Base-by-base conservation (phyloP, 2,329 filamentous ascomycete genomes). In the Penicillium sp. region DNA sequence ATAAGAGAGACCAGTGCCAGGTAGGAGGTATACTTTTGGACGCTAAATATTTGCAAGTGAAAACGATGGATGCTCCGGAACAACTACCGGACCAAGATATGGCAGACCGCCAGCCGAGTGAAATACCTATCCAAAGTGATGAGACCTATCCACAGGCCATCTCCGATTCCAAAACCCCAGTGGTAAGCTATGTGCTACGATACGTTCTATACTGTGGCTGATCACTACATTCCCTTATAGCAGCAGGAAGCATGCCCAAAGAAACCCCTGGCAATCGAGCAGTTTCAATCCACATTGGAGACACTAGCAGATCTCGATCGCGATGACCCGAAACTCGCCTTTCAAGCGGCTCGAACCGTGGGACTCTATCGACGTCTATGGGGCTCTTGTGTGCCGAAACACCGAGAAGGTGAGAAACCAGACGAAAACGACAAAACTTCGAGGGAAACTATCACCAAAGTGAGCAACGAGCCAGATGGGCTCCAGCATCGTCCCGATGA, bases 381-480 rank as follows among this genome's bases (percentile, higher is more conserved):
- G 42, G 42, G 6, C 10, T 43, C 42, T 9, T 43, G 22, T 27
- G 42, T 43, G 11, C 24, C 42, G 22, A 43, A 43, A 43, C 42
- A 43, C 42, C 22, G 21, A 21, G 22, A 43, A n/a, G 42, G 22
- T 21, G 22, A 43, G 42, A 29, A 27, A 4, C 11, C 24, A 43
- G 42, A 43, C 13, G 13, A n/a, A 27, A 43, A 27, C 11, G 22
- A 43, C 22, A 14, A 21, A 27, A 43, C 22, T 13, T 24, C 46
- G 13, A 46, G 31, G 38, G n/a, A 46, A 36, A 34, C 49, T 42
- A 29, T 22, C 18, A 29, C 18, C 5, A 11, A 52, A 14, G 32
- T 46, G 43, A 52, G 32, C 16, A 40, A 46, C n/a, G 34, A 52
- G 36, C 45, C 43, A 16, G 49, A 52, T 16, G 36, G 43, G 21